These are phyloP conservation scores for Boechera divaricarpa DNA, from an alignment of 345 rosid genomes.

Conservation along the genomic window DNA sequence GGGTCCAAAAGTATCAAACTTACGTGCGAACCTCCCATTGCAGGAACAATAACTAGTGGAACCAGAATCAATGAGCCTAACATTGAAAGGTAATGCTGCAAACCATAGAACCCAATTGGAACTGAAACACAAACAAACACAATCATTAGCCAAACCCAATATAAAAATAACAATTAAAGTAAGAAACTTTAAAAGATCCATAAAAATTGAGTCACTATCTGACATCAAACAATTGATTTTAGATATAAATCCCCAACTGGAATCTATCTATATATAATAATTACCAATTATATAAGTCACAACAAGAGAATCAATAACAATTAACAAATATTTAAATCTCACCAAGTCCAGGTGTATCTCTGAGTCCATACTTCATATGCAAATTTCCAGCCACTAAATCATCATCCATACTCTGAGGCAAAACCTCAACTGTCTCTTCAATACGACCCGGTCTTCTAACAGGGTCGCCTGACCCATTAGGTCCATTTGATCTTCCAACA, in stretches of 20 bases:
- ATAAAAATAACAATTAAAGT: constrained; percentile 18
- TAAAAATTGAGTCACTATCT: constrained; percentile 20
- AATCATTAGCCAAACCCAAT: not conserved
- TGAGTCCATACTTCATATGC: constrained; percentile 87
- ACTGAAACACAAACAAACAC: constrained; percentile 55
- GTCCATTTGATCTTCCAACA: constrained; percentile 49
- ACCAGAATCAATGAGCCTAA: constrained; percentile 87
- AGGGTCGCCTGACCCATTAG: constrained; percentile 48
- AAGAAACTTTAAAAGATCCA: constrained; percentile 20
- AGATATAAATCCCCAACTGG: constrained; percentile 20
- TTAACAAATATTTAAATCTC: constrained; percentile 32
- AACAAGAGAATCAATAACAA: not conserved
- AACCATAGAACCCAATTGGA: constrained; percentile 90
- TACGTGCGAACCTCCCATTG: constrained; percentile 96
- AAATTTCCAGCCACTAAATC: constrained; percentile 63
- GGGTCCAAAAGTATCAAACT: constrained; percentile 47
- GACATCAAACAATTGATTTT: constrained; percentile 27
- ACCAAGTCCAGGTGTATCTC: constrained; percentile 98
- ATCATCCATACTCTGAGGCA: constrained; percentile 68
- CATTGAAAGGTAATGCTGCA: constrained; percentile 93
- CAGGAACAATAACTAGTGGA: constrained; percentile 95
- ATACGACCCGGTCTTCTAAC: constrained; percentile 64
- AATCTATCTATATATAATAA: constrained; percentile 20
- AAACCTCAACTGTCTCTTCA: constrained; percentile 64
- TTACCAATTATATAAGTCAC: not conserved